phyloP scores from a whole-genome alignment of 23 red algal genomes.

The Cyanidium caldarium region DNA sequence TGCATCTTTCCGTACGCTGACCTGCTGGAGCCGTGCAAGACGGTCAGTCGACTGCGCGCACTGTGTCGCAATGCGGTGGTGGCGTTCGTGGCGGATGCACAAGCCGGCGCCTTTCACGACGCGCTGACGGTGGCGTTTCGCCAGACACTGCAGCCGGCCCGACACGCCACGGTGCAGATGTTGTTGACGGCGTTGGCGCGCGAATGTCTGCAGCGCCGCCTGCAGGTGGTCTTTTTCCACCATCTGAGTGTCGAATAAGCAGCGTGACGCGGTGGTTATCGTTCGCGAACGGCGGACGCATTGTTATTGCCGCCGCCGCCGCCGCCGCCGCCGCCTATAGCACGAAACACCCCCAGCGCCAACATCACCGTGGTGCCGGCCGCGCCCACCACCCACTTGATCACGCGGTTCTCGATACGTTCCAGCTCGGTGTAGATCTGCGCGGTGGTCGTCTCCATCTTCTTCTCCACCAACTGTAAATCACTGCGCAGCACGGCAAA shows the following conservation, averaged over 20 bases:
- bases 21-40: neutral
- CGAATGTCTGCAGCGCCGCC: neutral
- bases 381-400: conserved; percentile 89
- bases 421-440: conserved; percentile 89
- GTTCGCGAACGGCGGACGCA: too few species aligned
- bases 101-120: neutral
- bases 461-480: conserved; percentile 59
- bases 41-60: neutral
- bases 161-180: too few species aligned
- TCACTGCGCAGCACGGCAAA: conserved; percentile 64
- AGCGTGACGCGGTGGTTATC: too few species aligned
- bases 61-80: neutral
- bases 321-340: conserved; percentile 8
- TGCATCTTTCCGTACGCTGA: neutral
- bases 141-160: too few species aligned
- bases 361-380: conserved; percentile 32
- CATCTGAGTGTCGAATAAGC: too few species aligned
- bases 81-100: neutral
- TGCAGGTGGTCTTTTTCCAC: neutral
- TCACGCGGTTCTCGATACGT: conserved; percentile 58
- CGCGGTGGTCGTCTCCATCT: conserved; percentile 51
- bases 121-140: neutral
- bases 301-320: conserved; percentile 4
- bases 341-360: conserved; percentile 20
- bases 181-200: neutral